A percentile compares a stretch with the other conserved stretches of the same genome.
Conservation (phyloP, 2,329 filamentous ascomycete genomes). For the Diplodia seriata region DNA sequence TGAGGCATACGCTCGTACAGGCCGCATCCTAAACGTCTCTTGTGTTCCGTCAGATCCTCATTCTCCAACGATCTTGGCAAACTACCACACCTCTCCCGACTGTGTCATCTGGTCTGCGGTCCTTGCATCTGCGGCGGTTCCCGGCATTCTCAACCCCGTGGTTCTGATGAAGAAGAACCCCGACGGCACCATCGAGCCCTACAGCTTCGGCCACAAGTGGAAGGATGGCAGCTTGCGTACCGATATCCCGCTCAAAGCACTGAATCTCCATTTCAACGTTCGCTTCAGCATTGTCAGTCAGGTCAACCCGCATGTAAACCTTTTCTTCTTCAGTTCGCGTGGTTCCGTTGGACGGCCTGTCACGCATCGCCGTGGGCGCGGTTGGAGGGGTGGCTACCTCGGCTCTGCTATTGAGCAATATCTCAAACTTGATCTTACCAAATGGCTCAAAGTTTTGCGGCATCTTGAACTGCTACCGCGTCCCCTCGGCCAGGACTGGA, state of each 20-base stretch:
- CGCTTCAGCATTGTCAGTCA: conserved; percentile 90
- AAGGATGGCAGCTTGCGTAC: conserved; percentile 95
- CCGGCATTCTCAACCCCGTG: conserved; percentile 92
- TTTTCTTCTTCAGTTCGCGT: conserved; percentile 97
- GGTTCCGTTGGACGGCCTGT: conserved; percentile 84
- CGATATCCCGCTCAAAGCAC: conserved; percentile 90
- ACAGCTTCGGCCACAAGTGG: conserved; percentile 99
- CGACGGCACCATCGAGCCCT: conserved; percentile 80
- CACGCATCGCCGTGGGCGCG: conserved; percentile 32
- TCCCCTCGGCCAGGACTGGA: conserved; percentile 94
- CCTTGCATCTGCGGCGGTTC: conserved; percentile 91
- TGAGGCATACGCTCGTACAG: conserved; percentile 92
- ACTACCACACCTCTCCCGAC: conserved; percentile 93
- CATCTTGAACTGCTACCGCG: conserved; percentile 91
- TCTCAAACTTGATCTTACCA: conserved; percentile 93
- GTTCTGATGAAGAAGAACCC: conserved; percentile 88
- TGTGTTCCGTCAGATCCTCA: conserved; percentile 97
- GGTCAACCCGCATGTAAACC: conserved; percentile 96
- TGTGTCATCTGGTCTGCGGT: conserved; percentile 99
- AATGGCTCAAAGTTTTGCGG: conserved; percentile 94
- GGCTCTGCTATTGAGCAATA: conserved; percentile 93
- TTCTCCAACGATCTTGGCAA: conserved; percentile 88
- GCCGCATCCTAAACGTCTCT: conserved; percentile 91
- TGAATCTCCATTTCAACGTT: conserved; percentile 98
- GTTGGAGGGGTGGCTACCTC: conserved; percentile 59